These are phyloP conservation scores for Leucaena leucocephala DNA, from an alignment of 306 rosid genomes.

Conservation along the genomic window DNA sequence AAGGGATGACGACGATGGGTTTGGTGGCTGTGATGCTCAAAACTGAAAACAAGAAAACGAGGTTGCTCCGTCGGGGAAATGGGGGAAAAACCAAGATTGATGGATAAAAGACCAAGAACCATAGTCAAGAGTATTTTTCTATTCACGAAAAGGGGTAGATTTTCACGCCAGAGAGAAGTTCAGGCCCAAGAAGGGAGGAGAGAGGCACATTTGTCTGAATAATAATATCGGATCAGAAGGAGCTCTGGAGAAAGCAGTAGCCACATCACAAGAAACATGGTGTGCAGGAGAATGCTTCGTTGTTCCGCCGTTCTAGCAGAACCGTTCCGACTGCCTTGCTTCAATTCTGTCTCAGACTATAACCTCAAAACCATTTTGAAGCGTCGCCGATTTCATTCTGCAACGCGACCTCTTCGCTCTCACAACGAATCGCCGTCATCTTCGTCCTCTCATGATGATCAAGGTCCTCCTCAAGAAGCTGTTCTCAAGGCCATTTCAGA, in stretches of 20 bases:
- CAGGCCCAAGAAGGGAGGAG: neutral
- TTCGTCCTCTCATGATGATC: slow-evolving; percentile 70
- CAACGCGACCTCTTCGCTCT: slow-evolving; percentile 47
- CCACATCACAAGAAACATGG: slow-evolving; percentile 48
- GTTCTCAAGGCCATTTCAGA: slow-evolving; percentile 95
- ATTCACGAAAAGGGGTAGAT: neutral
- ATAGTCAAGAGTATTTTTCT: no score
- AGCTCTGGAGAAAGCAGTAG: neutral
- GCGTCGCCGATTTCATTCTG: slow-evolving; percentile 48
- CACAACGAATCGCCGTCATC: slow-evolving; percentile 49
- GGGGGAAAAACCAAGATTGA: no score
- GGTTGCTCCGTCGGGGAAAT: no score
- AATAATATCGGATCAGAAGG: neutral
- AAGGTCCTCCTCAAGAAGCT: slow-evolving; percentile 93
- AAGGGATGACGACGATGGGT: no score
- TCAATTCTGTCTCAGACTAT: slow-evolving; percentile 35
- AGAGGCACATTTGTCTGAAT: no score
- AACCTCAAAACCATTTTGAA: slow-evolving; percentile 26
- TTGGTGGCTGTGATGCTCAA: no score
- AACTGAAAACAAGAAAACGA: no score
- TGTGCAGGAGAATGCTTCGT: slow-evolving; percentile 64
- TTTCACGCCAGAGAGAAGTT: neutral
- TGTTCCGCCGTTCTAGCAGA: slow-evolving; percentile 59
- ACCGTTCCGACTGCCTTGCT: slow-evolving; percentile 57
- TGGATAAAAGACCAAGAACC: no score